Base-by-base conservation (phyloP, 768 basidiomycete genomes). In the Agrocybe pediades region DNA sequence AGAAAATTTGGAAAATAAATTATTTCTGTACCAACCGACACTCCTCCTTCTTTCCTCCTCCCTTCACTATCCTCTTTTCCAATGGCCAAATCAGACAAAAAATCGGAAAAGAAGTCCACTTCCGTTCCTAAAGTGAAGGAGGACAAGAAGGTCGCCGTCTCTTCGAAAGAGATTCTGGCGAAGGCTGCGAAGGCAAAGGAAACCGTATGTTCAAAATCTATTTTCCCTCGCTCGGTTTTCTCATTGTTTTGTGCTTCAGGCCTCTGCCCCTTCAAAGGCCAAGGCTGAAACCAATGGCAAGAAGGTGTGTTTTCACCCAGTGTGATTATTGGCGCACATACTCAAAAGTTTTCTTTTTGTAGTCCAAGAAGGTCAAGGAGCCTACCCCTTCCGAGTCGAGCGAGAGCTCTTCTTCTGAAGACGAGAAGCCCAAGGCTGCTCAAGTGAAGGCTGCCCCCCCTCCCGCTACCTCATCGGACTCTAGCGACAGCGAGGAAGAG, bases 341-440 rank as follows among this genome's bases (percentile, higher is more conserved):
- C 49, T 52, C 33, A 25, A 53, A 17, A 3, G 45, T 9, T 41
- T 55, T 56, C 42, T 27, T 53, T 25, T 39, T 50, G 51, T 66
- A 57, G 61, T 51, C 67, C 39, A 66, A 65, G n/a, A 71, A 74
- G 57, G 62, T 60, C 23, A 69, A 68, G 48, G 58, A 70, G 24
- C 36, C 57, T 36, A 58, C 60, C 16, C 62, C 58, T n/a, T 74
- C 77, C 24, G 74, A 78, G 44, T 78, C 79, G 45, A 79, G 76
- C 51, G 76, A 81, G 55, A 70, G 68, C 47, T 72, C 72, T 13
- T 72, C 72, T 13, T 75, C 74, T 23, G 62, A 82, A 58, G 83
- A 83, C 36, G 83, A 85, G 63, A 81, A 81, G 62, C 75, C 82
- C 54, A 84, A 85, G 65, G 77, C 78, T 33, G 71, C 74, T 7